These are phyloP conservation scores for Cylindrodendrum hubeiense DNA, from an alignment of 2,329 filamentous ascomycete genomes.

Conservation along the genomic window DNA sequence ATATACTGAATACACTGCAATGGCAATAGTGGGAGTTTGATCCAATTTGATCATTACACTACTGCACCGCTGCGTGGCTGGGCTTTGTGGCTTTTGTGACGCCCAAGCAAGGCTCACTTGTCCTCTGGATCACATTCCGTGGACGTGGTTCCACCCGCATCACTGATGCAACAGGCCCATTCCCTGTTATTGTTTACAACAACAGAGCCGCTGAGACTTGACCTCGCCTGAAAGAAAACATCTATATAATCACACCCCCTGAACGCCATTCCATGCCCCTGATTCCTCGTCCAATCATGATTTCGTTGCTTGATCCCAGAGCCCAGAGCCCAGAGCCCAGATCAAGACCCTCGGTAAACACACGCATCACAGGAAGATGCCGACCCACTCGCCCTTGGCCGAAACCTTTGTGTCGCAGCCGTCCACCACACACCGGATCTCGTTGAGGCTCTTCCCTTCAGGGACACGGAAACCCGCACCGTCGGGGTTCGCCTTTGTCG, in stretches of 20 bases:
- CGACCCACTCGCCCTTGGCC: constrained; percentile 70
- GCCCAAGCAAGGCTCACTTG: neutral
- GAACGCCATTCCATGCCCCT: constrained; percentile 35
- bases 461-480: constrained; percentile 55
- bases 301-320: constrained; percentile 24
- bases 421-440: constrained; percentile 68
- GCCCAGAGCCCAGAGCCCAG: constrained; percentile 10
- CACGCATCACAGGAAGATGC: constrained; percentile 65
- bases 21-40: neutral
- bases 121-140: neutral
- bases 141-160: neutral
- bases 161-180: neutral
- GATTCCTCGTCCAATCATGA: constrained; percentile 33
- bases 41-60: neutral
- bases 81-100: neutral
- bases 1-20: neutral
- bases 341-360: too few relatives aligned
- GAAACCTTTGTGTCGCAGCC: constrained; percentile 66
- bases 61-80: neutral
- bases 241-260: constrained; percentile 18
- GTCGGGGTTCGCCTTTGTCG: constrained; percentile 48
- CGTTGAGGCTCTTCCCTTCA: constrained; percentile 43
- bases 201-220: neutral
- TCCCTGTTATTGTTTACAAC: too few relatives aligned
- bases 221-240: neutral